Evolutionary conservation across 371 early-diverging fungal genomes (phyloP).

Genomic region (Syncephalis plumigaleata): DNA sequence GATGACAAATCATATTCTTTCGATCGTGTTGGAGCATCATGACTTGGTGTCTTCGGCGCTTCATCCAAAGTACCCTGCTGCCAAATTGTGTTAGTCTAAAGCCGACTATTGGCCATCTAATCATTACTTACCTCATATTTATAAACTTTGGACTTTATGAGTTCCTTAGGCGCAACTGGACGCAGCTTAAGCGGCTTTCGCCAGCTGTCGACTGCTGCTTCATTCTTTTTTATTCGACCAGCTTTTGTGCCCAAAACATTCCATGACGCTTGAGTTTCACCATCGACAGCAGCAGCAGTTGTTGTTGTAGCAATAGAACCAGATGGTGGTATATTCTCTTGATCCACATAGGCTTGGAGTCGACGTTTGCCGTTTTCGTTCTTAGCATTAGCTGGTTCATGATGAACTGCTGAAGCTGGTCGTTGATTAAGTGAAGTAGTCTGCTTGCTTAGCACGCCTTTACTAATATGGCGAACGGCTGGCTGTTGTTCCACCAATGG

Average conservation of each 20-base stretch:
- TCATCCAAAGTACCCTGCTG: no score
- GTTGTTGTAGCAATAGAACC: slow-evolving; percentile 5
- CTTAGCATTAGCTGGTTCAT: no score
- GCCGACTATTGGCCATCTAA: no score
- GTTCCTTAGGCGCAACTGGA: no score
- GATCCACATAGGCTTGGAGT: background rate
- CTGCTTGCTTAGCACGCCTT: slow-evolving; percentile 11
- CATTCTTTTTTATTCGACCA: slow-evolving; percentile 20
- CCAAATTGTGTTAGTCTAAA: no score
- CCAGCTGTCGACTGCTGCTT: slow-evolving; percentile 17
- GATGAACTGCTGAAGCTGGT: background rate
- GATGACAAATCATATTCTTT: no score
- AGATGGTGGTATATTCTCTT: background rate
- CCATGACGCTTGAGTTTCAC: slow-evolving; percentile 9
- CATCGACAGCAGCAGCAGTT: background rate
- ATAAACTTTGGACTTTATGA: no score
- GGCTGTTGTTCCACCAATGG: slow-evolving; percentile 1
- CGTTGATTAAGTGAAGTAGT: slow-evolving; percentile 13
- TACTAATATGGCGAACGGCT: slow-evolving; percentile 18
- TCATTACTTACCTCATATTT: no score
- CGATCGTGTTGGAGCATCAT: no score
- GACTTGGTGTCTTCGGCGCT: no score
- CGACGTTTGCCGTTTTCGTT: slow-evolving; percentile 3
- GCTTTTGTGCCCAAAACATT: slow-evolving; percentile 19
- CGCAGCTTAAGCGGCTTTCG: slow-evolving; percentile 15